Evolutionary conservation across 2,329 filamentous ascomycete genomes (phyloP).

Genomic region (Phoma sp.): DNA sequence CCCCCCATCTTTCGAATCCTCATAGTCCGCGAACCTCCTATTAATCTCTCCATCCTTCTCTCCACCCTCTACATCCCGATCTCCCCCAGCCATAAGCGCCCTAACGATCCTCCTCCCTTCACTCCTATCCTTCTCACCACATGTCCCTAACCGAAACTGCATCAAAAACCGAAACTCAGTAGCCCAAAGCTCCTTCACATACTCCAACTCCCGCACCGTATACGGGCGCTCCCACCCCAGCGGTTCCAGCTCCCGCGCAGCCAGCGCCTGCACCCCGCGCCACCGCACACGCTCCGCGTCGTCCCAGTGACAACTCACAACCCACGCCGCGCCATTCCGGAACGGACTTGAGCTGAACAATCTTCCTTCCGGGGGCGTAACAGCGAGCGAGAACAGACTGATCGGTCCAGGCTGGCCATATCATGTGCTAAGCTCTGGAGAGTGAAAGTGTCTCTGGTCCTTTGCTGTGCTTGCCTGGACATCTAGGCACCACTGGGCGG

Average conservation of each 20-base stretch:
- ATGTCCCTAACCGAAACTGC: not conserved
- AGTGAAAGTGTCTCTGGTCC: not conserved
- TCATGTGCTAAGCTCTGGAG: not conserved
- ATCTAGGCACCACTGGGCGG: not conserved
- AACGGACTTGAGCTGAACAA: not conserved
- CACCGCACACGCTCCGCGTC: conserved; percentile 2
- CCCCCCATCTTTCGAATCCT: not conserved
- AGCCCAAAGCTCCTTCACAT: not conserved
- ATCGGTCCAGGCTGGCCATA: not conserved
- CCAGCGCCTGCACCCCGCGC: not conserved
- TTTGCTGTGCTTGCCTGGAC: not conserved
- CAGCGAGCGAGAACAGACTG: conserved; percentile 2
- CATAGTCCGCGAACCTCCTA: not conserved
- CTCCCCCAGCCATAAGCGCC: not conserved
- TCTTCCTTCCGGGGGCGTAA: not conserved
- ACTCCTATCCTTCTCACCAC: not conserved
- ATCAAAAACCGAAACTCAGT: not conserved
- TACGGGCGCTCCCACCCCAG: not conserved
- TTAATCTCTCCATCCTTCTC: not conserved
- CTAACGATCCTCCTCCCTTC: not conserved
- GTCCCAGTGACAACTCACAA: not conserved
- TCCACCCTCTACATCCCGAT: not conserved
- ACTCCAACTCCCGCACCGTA: not conserved
- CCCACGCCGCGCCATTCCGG: not conserved
- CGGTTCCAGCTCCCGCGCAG: not conserved